A percentile compares a stretch with the other conserved stretches of the same genome.
Evolutionary conservation across 2,329 filamentous ascomycete species (phyloP).

Genomic region (Cladophialophora chaetospira): DNA sequence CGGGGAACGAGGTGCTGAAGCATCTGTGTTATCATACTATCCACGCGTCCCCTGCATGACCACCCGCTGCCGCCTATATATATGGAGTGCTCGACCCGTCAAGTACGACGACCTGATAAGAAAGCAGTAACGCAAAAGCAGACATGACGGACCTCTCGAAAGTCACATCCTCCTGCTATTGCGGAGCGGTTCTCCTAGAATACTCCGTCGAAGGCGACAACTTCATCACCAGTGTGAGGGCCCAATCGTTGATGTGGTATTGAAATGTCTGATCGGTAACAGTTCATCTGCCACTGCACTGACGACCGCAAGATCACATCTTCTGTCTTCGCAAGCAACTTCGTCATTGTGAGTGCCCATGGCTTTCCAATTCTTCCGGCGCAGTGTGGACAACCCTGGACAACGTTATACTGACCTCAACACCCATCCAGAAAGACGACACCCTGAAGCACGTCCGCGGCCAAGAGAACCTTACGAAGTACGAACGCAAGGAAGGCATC

Average conservation of each 20-base stretch:
- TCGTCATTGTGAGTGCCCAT: conserved; percentile 7
- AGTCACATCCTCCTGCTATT: conserved; percentile 7
- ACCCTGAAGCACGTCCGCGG: background rate
- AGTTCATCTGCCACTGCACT: conserved; percentile 8
- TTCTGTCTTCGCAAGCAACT: background rate
- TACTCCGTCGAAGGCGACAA: conserved; percentile 5
- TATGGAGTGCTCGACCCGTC: too few species aligned
- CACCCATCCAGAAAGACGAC: background rate
- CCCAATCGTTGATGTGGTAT: background rate
- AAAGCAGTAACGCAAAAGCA: background rate
- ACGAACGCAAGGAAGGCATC: conserved; percentile 1
- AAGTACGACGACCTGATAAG: too few species aligned
- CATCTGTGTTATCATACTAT: too few species aligned
- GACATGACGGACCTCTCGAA: conserved; percentile 1
- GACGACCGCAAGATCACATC: conserved; percentile 8
- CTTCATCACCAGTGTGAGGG: background rate
- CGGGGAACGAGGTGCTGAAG: too few species aligned
- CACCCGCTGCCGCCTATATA: too few species aligned
- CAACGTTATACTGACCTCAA: background rate
- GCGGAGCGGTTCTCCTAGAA: background rate
- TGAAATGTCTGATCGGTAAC: background rate
- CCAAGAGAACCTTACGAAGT: background rate
- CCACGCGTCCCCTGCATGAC: too few species aligned
- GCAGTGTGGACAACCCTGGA: too few species aligned
- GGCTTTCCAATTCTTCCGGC: background rate